Percentiles rank a stretch among this genome's conserved stretches.
Evolutionary conservation across 2,329 filamentous ascomycete genomes (phyloP).

Genomic region (Lachnellula occidentalis): DNA sequence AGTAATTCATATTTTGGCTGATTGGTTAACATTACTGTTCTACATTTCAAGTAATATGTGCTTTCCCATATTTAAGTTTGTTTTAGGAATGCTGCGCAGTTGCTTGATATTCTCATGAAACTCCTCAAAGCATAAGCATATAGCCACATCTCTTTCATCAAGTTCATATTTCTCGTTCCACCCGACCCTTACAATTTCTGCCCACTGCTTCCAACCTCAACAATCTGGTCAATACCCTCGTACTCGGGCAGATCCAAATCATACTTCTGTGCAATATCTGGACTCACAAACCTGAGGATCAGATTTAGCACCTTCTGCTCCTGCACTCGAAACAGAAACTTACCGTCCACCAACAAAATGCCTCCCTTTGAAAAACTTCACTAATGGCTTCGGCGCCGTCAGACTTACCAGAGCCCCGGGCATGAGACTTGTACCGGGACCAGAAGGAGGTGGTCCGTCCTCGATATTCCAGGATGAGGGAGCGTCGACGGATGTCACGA

Average conservation of each 20-base stretch:
- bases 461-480: constrained; percentile 96
- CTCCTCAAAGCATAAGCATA: too few species aligned
- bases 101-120: background rate
- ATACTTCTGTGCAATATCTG: constrained; percentile 77
- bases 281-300: constrained; percentile 64
- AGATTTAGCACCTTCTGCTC: constrained; percentile 8
- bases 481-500: constrained; percentile 84
- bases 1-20: too few species aligned
- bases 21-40: too few species aligned
- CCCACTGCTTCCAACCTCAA: constrained; percentile 58
- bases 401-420: constrained; percentile 78
- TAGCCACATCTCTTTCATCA: background rate
- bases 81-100: too few species aligned
- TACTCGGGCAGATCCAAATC: constrained; percentile 78
- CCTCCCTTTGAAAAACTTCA: constrained; percentile 74
- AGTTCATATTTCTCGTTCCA: background rate
- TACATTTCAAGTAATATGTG: background rate
- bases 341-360: constrained; percentile 89
- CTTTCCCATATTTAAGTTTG: background rate
- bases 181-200: constrained; percentile 44
- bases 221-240: constrained; percentile 80
- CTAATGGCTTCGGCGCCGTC: constrained; percentile 88
- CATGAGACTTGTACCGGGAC: constrained; percentile 73
- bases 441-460: constrained; percentile 69
- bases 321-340: constrained; percentile 1